These are phyloP conservation scores for Guadua angustifolia DNA, from an alignment of 176 grass and related monocot genomes.

Conservation along the genomic window DNA sequence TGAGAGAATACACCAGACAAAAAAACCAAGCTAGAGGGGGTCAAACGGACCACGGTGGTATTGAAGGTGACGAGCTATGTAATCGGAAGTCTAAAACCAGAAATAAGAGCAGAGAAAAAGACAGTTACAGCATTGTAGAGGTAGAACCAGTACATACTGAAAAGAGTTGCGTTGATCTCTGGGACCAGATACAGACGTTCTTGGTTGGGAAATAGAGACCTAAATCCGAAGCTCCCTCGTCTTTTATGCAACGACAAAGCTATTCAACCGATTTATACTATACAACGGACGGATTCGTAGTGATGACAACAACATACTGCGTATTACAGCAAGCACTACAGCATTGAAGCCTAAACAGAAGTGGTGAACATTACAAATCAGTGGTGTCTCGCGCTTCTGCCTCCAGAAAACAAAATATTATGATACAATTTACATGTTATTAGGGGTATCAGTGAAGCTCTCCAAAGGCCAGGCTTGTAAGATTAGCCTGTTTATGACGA, in stretches of 20 bases:
- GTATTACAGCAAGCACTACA: not conserved
- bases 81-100: too few species aligned
- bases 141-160: too few species aligned
- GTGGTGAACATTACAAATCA: not conserved
- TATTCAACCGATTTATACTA: not conserved
- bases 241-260: not conserved
- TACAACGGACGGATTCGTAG: not conserved
- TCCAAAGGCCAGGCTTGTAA: slow-evolving; percentile 7
- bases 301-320: not conserved
- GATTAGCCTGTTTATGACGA: slow-evolving; percentile 1
- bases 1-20: not conserved
- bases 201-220: not conserved
- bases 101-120: not conserved
- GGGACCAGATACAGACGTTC: not conserved
- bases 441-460: slow-evolving; percentile 1
- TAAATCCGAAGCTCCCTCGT: not conserved
- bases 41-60: not conserved
- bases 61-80: not conserved
- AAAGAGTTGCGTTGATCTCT: not conserved
- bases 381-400: not conserved
- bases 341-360: not conserved
- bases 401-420: not conserved
- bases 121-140: too few species aligned
- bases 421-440: not conserved
- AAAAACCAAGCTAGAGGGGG: not conserved